Evolutionary conservation across 768 basidiomycete genomes (phyloP).

Genomic region (Lentinus tigrinus): DNA sequence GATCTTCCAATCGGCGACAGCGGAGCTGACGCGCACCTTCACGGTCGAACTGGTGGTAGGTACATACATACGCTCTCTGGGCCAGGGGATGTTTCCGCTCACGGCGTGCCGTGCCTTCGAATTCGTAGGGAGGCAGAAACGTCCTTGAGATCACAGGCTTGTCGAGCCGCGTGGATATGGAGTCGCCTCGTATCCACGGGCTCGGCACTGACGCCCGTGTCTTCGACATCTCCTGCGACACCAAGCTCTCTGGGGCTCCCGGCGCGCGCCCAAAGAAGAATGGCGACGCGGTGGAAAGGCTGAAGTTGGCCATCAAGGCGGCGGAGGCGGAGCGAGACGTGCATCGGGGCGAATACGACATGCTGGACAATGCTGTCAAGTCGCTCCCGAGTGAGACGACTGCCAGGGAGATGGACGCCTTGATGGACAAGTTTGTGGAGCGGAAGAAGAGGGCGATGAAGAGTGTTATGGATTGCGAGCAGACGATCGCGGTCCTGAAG

Average conservation of each 20-base stretch:
- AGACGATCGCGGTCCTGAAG: conserved; percentile 37
- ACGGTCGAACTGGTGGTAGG: conserved; percentile 42
- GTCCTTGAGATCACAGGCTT: conserved; percentile 50
- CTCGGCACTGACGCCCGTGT: conserved; percentile 44
- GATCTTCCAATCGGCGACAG: conserved; percentile 54
- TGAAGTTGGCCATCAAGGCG: conserved; percentile 35
- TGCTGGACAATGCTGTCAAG: conserved; percentile 45
- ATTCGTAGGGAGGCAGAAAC: conserved; percentile 48
- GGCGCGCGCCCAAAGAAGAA: neutral
- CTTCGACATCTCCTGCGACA: conserved; percentile 54
- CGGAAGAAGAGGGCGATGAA: conserved; percentile 36
- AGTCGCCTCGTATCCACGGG: conserved; percentile 54
- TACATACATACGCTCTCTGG: conserved; percentile 16
- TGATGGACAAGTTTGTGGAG: conserved; percentile 43
- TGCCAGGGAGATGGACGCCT: neutral
- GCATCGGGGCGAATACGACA: conserved; percentile 38
- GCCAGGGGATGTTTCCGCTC: neutral
- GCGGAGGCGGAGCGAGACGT: conserved; percentile 40
- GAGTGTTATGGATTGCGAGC: conserved; percentile 35
- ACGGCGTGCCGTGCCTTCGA: neutral
- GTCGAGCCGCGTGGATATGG: conserved; percentile 48
- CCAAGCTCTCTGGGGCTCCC: neutral
- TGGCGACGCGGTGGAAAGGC: conserved; percentile 23
- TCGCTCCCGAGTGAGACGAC: conserved; percentile 44
- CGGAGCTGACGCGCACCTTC: conserved; percentile 56